phyloP scores from a whole-genome alignment of 305 asterid species.

The Ruellia speciosa region DNA sequence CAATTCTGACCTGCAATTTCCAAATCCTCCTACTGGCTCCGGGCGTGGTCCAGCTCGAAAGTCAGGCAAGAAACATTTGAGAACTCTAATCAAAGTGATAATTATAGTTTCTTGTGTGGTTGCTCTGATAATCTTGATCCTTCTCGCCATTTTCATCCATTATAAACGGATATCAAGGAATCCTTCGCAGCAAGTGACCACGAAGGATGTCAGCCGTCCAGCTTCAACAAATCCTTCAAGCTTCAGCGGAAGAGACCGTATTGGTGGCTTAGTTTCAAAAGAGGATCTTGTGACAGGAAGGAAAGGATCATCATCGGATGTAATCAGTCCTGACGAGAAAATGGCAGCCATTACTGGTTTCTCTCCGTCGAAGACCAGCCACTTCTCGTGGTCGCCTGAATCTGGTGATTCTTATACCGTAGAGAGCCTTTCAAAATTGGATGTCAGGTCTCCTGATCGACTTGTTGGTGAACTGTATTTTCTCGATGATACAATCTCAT shows the following conservation, averaged over 20 bases:
- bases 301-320: neutral
- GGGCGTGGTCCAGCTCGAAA: conserved; percentile 30
- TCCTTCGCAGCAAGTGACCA: conserved; percentile 36
- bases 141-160: conserved; percentile 49
- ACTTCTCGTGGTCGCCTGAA: conserved; percentile 87
- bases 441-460: conserved; percentile 75
- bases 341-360: conserved; percentile 55
- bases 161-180: conserved; percentile 38
- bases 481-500: conserved; percentile 84
- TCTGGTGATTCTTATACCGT: conserved; percentile 73
- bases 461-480: conserved; percentile 88
- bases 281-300: conserved; percentile 27
- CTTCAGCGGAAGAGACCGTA: conserved; percentile 30
- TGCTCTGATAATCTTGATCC: conserved; percentile 40
- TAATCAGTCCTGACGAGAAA: conserved; percentile 66
- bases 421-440: conserved; percentile 72
- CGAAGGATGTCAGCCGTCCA: conserved; percentile 42
- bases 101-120: conserved; percentile 57
- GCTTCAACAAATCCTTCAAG: conserved; percentile 46
- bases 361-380: conserved; percentile 83
- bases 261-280: conserved; percentile 54
- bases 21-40: conserved; percentile 57
- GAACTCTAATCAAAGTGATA: conserved; percentile 45
- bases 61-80: conserved; percentile 29
- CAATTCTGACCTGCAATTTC: conserved; percentile 64